Evolutionary conservation across 805 yeast species (phyloP).

Genomic region (Ogataea ganodermae): DNA sequence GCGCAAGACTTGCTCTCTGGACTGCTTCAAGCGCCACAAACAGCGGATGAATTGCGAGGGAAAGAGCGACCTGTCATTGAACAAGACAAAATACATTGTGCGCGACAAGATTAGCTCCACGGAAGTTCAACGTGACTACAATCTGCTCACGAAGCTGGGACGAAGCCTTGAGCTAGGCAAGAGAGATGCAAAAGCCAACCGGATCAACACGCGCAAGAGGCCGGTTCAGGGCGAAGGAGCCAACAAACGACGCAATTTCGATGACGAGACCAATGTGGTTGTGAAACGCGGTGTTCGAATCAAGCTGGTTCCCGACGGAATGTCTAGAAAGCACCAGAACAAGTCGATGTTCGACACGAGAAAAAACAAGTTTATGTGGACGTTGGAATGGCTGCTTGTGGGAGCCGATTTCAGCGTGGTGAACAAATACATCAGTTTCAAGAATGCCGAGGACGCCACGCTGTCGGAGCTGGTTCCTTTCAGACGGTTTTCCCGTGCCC

Average conservation of each 20-base stretch:
- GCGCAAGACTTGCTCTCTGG: constrained; percentile 64
- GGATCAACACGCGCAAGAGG: constrained; percentile 34
- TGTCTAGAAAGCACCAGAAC: constrained; percentile 66
- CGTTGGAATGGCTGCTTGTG: constrained; percentile 68
- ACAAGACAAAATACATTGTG: constrained; percentile 55
- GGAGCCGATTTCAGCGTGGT: constrained; percentile 20
- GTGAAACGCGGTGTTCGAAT: constrained; percentile 69
- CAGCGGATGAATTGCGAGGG: constrained; percentile 65
- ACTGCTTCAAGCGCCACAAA: constrained; percentile 75
- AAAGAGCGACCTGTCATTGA: constrained; percentile 42
- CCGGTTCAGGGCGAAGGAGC: constrained; percentile 21
- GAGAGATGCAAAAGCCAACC: constrained; percentile 51
- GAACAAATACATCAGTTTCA: constrained; percentile 36
- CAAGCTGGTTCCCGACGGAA: constrained; percentile 64
- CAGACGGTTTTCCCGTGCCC: constrained; percentile 34
- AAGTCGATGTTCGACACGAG: constrained; percentile 71
- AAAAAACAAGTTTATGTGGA: constrained; percentile 68
- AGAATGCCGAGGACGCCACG: constrained; percentile 40
- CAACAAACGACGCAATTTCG: constrained; percentile 30
- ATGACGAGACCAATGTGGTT: constrained; percentile 27
- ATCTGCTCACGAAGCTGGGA: constrained; percentile 62
- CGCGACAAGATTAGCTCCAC: constrained; percentile 45
- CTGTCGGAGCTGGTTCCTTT: constrained; percentile 46
- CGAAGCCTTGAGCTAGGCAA: constrained; percentile 62
- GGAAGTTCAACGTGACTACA: constrained; percentile 80